Evolutionary conservation across 106 monocot species (phyloP), one percentile per base, ranked within the genome.

Genomic region (Apostasia shenzhenica): DNA sequence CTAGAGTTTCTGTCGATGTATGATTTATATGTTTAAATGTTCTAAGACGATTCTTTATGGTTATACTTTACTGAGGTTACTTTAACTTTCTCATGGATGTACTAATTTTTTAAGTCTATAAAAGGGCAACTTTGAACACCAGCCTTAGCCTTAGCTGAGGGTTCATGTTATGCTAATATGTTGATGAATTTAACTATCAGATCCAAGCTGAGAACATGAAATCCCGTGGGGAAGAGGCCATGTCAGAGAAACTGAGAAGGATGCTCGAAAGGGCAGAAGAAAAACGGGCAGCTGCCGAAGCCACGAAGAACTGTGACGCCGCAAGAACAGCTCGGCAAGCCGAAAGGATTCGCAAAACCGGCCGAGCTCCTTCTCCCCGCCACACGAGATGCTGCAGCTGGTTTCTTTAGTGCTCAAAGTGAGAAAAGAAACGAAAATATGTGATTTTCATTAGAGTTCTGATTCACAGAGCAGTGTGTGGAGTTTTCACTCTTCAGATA

Each of bases 201-300:
- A 77, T 72, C 2, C 78, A 71, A 75, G 82, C 63, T 0, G 83
- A 89, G 54, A 76, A 73, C 47, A 81, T 83, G 83, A 89, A 72
- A 72, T 71, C 82, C 6, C 67, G 54, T 3, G 78, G 82, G 6
- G 87, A 90, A 57, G 81, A 80, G 70, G 83, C 66, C 72, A 75
- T 83, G 59, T 52, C 72, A 26, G 71, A 65, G 58, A 90, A 83
- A 54, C n/a, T 90, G 2, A 57, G 66, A 41, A 1, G 6, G 14
- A 73, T 65, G 5, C 68, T 67, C 61, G 85, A 52, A 5, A 72
- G 61, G 60, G 82, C 62, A 1, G 80, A 80, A 45, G 81, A 83
- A 49, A 85, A 85, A 67, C 79, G 81, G 61, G 87, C 83, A 14
- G 67, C 57, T 44, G 81, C 85, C 2, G 83, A 81, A 67, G 81